Evolutionary conservation across 2,329 filamentous ascomycete species (phyloP), one percentile per base, ranked within the genome.

Genomic region (Neospermospora avenae): DNA sequence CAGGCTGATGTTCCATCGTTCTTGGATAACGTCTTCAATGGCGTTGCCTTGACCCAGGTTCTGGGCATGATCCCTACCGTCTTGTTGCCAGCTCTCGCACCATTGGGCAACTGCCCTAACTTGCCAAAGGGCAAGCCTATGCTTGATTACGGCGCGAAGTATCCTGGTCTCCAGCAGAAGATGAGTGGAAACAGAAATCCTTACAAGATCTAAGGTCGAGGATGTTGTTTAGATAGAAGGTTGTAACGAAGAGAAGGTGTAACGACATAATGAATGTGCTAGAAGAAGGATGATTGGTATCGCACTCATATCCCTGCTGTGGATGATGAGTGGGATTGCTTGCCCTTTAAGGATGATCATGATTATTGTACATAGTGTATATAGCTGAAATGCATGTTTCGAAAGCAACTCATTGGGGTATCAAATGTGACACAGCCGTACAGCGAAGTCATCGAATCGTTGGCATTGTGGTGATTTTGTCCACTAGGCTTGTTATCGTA

Each of bases 81-180:
- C 13, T 28, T 63, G n/a, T 24, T 63, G 46, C 59, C 58, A 5
- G 63, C 59, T 10, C 28, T 65, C 8, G 55, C 53, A 8, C 58
- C 57, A 13, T 42, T 65, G 31, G 61, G 63, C 4, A 48, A 45
- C 4, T 63, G 63, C 41, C 61, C 58, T 7, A 57, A 58, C 16
- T 45, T 65, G 16, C 61, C 59, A 1, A 20, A 51, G 25, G 59
- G 63, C 20, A 60, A 59, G 42, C 37, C 42, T 39, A 55, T 62
- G 13, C 41, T 58, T 28, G 46, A 61, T 10, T 65, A 63, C 57
- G 61, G 49, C 6, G 25, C 52, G 20, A 22, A 20, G 37, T 65
- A 51, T 48, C 63, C 58, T 31, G 59, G 63, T 35, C 61, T 59
- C 71, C 18, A 57, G 28, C 44, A 55, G 42, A 48, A 42, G 61